Base-by-base conservation (phyloP, 2,329 filamentous ascomycete species). In the Xylariaceae sp. region DNA sequence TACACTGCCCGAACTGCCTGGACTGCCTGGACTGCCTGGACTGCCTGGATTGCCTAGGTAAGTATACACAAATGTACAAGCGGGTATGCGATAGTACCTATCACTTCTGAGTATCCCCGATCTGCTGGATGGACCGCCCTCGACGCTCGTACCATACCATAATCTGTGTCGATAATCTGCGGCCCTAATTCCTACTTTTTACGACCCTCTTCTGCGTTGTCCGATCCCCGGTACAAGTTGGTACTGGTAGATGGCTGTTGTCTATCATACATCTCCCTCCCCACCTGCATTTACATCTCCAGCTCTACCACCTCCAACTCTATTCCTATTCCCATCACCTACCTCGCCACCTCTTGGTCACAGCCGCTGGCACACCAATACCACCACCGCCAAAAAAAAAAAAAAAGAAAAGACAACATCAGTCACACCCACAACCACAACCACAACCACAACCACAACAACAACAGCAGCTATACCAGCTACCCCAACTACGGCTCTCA, bases 181-280 rank as follows among this genome's bases (percentile, higher is more conserved):
- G 52, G 50, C 56, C 43, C 30, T 44, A 42, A 47, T 48, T 32
- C 50, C 53, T 48, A 54, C 39, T 55, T 45, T 45, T 35, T 39
- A 55, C 55, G 40, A 44, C 47, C 49, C 47, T 53, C 46, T 39
- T 52, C 52, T 55, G 45, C 44, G 41, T 53, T 44, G 3, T 47
- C 48, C 54, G 44, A 53, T 54, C 32, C 39, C 44, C 54, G 53
- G 29, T 32, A 45, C 43, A 31, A 30, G 57, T 41, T 54, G 53
- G 59, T 63, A 54, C 40, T 54, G 53, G 59, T 63, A 56, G 60
- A 63, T 63, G 60, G 61, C 60, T 62, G 52, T 52, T 51, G 50
- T 57, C 47, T 53, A 54, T 56, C 56, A 47, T 29, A 46, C 56
- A 50, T 39, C 43, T 39, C 45, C 45, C n/a, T 50, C 52, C 26